Conservation (phyloP, 2,329 filamentous ascomycete species). For the Aureobasidium sp. region DNA sequence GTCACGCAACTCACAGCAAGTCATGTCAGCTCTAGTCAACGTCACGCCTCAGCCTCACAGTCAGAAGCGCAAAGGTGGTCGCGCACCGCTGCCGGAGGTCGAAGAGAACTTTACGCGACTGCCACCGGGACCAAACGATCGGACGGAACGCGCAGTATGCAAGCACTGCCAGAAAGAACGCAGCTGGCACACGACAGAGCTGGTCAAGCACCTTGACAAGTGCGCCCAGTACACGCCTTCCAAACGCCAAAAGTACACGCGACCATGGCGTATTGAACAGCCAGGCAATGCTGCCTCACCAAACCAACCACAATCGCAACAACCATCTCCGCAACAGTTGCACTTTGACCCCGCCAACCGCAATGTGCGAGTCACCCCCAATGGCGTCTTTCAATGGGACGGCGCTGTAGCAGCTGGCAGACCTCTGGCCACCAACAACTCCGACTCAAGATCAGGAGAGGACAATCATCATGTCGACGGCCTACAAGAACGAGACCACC, state of each 20-base stretch:
- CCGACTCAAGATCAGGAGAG: background rate
- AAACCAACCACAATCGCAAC: background rate
- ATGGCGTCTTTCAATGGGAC: background rate
- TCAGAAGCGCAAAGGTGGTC: constrained; percentile 1
- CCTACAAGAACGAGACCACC: background rate
- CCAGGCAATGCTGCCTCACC: background rate
- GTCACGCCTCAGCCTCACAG: background rate
- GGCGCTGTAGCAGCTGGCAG: background rate
- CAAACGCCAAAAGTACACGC: constrained; percentile 3
- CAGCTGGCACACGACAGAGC: constrained; percentile 8
- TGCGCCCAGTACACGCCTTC: constrained; percentile 5
- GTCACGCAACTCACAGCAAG: constrained; percentile 1
- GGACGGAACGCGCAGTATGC: constrained; percentile 9
- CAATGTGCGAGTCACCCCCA: background rate
- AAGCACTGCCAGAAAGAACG: constrained; percentile 6
- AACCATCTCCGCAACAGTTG: background rate
- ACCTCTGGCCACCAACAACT: background rate
- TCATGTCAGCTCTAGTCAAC: background rate
- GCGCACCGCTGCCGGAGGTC: constrained; percentile 5
- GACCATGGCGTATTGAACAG: constrained; percentile 4
- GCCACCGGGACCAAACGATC: background rate
- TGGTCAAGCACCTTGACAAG: constrained; percentile 9
- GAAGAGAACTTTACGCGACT: constrained; percentile 10
- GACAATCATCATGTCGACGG: background rate
- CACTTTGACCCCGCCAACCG: background rate